These are phyloP conservation scores for Rhododendron kiyosumense DNA, from an alignment of 148 eudicot species.

Conservation along the genomic window DNA sequence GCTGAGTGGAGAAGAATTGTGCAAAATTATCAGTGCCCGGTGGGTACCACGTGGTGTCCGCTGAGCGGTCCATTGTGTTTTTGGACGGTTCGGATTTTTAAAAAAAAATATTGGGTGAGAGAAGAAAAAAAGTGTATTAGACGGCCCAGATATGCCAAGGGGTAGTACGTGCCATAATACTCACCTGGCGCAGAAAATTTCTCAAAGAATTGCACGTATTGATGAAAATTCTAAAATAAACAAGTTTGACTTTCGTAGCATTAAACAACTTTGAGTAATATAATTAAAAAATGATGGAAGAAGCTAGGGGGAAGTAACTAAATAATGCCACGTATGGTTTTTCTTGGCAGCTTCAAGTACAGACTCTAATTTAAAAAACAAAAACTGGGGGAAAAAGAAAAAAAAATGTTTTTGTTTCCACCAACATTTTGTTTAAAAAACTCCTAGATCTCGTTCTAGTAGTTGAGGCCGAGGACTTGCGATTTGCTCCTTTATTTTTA, in stretches of 20 bases:
- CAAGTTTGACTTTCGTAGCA: not conserved
- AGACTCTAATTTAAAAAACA: not conserved
- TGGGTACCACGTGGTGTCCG: no score
- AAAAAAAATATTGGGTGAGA: no score
- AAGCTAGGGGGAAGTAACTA: not conserved
- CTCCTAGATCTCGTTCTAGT: not conserved
- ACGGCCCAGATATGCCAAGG: no score
- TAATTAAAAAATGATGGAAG: not conserved
- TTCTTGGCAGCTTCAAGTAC: not conserved
- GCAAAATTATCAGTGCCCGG: fast-evolving
- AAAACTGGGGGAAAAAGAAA: not conserved
- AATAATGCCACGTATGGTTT: not conserved
- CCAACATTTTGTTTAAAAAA: not conserved
- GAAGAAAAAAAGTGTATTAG: no score
- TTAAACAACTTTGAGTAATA: not conserved
- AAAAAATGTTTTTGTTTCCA: not conserved
- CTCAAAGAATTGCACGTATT: no score
- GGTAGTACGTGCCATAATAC: no score
- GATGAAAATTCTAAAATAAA: no score
- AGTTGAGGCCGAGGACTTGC: no score
- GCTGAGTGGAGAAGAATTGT: not conserved
- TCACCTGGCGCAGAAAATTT: no score
- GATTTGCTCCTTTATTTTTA: no score
- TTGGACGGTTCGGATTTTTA: no score
- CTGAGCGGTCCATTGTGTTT: no score